phyloP scores from a whole-genome alignment of 768 basidiomycete species.

The Rhodotorula sphaerocarpa region DNA sequence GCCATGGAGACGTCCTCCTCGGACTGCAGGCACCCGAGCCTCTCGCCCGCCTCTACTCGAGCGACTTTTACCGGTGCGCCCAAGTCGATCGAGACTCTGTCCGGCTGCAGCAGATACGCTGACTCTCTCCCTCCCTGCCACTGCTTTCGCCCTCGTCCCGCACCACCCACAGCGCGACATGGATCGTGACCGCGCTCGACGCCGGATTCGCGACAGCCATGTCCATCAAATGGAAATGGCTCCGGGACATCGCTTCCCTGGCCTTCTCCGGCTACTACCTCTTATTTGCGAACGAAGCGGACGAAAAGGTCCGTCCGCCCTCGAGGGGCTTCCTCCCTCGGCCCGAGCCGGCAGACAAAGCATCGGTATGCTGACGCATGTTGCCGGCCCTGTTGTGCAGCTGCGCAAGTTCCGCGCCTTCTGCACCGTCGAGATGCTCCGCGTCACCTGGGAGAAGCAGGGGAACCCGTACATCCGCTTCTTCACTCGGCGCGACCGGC shows the following conservation, averaged over 20 bases:
- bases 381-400: slow-evolving; percentile 48
- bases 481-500: slow-evolving; percentile 52
- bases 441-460: slow-evolving; percentile 94
- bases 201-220: slow-evolving; percentile 95
- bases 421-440: slow-evolving; percentile 91
- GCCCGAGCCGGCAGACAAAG: too few relatives aligned
- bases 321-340: neutral
- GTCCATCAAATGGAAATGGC: slow-evolving; percentile 82
- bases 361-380: neutral
- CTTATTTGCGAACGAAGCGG: slow-evolving; percentile 75
- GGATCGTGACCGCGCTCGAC: slow-evolving; percentile 88
- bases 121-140: too few relatives aligned
- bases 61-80: slow-evolving; percentile 29
- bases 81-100: too few relatives aligned
- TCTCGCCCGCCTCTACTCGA: slow-evolving; percentile 57
- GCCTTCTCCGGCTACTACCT: slow-evolving; percentile 84
- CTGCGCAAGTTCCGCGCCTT: slow-evolving; percentile 83
- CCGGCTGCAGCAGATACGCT: neutral
- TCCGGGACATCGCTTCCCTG: slow-evolving; percentile 76
- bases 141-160: neutral
- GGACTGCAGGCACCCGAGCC: slow-evolving; percentile 73
- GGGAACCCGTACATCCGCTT: slow-evolving; percentile 79
- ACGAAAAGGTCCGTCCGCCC: slow-evolving; percentile 70
- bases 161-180: slow-evolving; percentile 63
- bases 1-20: slow-evolving; percentile 33